Percentiles rank a stretch among this genome's conserved stretches.
Evolutionary conservation across 768 basidiomycete genomes (phyloP).

Genomic region (Tricholomella constricta): DNA sequence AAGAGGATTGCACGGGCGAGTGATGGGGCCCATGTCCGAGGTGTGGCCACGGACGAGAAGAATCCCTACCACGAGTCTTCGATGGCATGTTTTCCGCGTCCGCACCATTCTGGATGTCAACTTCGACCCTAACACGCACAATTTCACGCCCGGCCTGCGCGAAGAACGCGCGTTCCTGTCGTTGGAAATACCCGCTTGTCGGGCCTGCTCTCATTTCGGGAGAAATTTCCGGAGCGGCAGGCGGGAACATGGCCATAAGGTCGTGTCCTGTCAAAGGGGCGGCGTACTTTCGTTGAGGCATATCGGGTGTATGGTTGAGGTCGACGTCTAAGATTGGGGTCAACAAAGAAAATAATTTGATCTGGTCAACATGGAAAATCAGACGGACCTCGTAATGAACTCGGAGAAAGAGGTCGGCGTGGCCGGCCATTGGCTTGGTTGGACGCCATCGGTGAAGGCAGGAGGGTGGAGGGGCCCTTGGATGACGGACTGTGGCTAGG

Average conservation of each 20-base stretch:
- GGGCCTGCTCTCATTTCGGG: conserved; percentile 61
- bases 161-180: conserved; percentile 80
- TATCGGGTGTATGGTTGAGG: conserved; percentile 53
- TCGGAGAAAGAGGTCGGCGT: conserved; percentile 65
- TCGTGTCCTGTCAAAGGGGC: conserved; percentile 81
- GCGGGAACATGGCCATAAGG: conserved; percentile 83
- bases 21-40: conserved; percentile 29
- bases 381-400: conserved; percentile 56
- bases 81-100: conserved; percentile 28
- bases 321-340: conserved; percentile 54
- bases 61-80: conserved; percentile 24
- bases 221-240: conserved; percentile 67
- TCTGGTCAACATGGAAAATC: too few relatives aligned
- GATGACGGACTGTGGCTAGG: conserved; percentile 42
- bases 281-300: conserved; percentile 60
- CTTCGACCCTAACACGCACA: conserved; percentile 71
- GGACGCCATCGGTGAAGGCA: conserved; percentile 33
- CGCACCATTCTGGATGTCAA: conserved; percentile 49
- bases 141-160: conserved; percentile 79
- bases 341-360: background rate
- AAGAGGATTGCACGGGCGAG: conserved; percentile 35
- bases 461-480: conserved; percentile 25
- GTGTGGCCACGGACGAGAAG: conserved; percentile 27
- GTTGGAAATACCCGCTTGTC: conserved; percentile 72
- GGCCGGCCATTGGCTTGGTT: conserved; percentile 30